Evolutionary conservation across 331 rosid genomes (phyloP).

Genomic region (Spiraea crenata): DNA sequence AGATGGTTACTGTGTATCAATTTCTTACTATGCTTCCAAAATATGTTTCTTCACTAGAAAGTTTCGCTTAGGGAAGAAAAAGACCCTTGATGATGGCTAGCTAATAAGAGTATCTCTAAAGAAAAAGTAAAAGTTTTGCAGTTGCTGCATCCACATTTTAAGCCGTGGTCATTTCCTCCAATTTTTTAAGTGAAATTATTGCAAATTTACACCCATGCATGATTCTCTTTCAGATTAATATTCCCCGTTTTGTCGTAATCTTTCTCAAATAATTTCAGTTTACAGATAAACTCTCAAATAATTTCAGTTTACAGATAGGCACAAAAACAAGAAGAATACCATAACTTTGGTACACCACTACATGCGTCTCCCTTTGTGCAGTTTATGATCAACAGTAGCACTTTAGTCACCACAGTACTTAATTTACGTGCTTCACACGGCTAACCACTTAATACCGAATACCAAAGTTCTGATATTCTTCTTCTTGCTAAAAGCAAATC

Average conservation of each 20-base stretch:
- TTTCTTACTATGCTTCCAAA: too few species aligned
- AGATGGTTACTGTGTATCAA: too few species aligned
- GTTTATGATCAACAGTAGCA: not conserved
- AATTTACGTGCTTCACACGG: conserved; percentile 65
- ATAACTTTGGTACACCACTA: not conserved
- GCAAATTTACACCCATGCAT: not conserved
- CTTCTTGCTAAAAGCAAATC: too few species aligned
- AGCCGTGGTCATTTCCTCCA: too few species aligned
- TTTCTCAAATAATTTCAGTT: not conserved
- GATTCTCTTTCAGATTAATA: not conserved
- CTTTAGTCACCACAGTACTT: not conserved
- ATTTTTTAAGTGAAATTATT: not conserved
- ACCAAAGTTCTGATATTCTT: too few species aligned
- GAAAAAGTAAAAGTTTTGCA: not conserved
- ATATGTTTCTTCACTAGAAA: too few species aligned
- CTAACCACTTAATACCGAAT: conserved; percentile 13
- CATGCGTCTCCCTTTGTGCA: not conserved
- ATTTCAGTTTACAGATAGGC: not conserved
- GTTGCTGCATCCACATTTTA: too few species aligned
- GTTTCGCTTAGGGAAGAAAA: too few species aligned
- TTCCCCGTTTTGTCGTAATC: not conserved
- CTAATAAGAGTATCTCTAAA: not conserved
- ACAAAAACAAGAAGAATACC: not conserved
- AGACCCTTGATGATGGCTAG: not conserved
- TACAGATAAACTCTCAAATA: not conserved